These are phyloP conservation scores for Ustilago crameri DNA, from an alignment of 1,284 basidiomycete species.

Conservation along the genomic window DNA sequence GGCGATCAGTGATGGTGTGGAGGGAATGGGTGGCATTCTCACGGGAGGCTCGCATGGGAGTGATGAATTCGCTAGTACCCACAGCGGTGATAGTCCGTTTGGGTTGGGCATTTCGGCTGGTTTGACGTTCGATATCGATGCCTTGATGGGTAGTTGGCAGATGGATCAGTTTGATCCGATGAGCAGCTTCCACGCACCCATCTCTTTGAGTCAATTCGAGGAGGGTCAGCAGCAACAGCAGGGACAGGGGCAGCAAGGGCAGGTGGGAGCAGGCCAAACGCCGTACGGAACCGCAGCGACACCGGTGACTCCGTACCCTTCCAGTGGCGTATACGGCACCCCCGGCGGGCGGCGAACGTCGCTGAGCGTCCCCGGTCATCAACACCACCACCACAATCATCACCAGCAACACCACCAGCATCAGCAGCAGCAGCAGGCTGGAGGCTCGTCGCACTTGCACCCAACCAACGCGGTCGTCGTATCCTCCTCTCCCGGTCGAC, in stretches of 20 bases:
- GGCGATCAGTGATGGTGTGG: conserved; percentile 18
- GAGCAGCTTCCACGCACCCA: conserved; percentile 13
- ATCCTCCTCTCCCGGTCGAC: conserved; percentile 7
- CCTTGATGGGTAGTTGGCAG: conserved; percentile 43
- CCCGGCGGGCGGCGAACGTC: neutral
- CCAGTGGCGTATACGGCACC: neutral
- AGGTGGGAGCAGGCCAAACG: conserved; percentile 4
- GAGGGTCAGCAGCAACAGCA: conserved; percentile 1
- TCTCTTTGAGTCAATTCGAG: conserved; percentile 6
- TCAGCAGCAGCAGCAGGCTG: neutral
- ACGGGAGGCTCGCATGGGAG: conserved; percentile 16
- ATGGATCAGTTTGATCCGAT: conserved; percentile 35
- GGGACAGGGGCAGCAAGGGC: conserved; percentile 9
- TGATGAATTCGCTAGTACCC: conserved; percentile 41
- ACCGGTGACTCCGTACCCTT: conserved; percentile 1
- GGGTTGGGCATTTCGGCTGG: conserved; percentile 45
- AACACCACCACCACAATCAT: conserved; percentile 3
- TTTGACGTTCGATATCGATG: conserved; percentile 46
- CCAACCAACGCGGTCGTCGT: conserved; percentile 2
- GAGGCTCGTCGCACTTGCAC: too few relatives aligned
- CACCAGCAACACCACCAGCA: too few relatives aligned
- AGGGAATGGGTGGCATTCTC: conserved; percentile 19
- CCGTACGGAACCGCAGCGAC: conserved; percentile 7
- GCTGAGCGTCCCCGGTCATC: neutral
- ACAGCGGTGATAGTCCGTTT: conserved; percentile 45